phyloP scores from a whole-genome alignment of 2,329 filamentous ascomycete genomes.

The Cladophialophora bantiana region DNA sequence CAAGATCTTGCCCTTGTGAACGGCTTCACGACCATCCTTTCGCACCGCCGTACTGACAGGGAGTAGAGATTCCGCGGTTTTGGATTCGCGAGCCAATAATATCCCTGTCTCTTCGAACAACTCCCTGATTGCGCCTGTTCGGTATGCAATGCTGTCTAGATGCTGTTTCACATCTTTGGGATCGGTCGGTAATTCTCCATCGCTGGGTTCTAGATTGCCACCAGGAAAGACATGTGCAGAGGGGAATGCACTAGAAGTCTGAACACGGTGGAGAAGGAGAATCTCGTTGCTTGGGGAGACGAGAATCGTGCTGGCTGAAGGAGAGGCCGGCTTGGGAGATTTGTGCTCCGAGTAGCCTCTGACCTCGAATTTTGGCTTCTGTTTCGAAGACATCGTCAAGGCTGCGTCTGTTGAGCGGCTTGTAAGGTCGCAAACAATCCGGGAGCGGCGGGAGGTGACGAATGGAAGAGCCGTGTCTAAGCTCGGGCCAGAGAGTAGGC shows the following conservation, averaged over 20 bases:
- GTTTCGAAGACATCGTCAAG: slow-evolving; percentile 42
- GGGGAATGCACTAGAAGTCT: slow-evolving; percentile 81
- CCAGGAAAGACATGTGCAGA: slow-evolving; percentile 96
- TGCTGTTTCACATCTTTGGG: slow-evolving; percentile 63
- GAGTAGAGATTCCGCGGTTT: slow-evolving; percentile 54
- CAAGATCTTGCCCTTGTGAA: slow-evolving; percentile 70
- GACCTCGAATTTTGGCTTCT: slow-evolving; percentile 51
- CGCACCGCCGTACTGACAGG: slow-evolving; percentile 61
- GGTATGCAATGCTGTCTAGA: slow-evolving; percentile 73
- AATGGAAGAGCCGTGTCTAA: not conserved
- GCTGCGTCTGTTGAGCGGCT: not conserved
- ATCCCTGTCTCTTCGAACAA: slow-evolving; percentile 96
- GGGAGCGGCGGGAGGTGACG: not conserved
- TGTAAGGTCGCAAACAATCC: not conserved
- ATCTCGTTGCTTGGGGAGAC: slow-evolving; percentile 87
- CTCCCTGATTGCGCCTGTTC: slow-evolving; percentile 85
- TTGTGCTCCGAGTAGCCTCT: slow-evolving; percentile 59
- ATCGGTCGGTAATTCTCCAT: slow-evolving; percentile 65
- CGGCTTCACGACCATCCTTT: slow-evolving; percentile 69
- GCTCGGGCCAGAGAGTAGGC: not conserved
- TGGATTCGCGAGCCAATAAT: slow-evolving; percentile 66
- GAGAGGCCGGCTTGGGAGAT: slow-evolving; percentile 34
- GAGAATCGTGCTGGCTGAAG: slow-evolving; percentile 71
- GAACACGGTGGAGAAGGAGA: slow-evolving; percentile 83
- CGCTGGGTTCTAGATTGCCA: slow-evolving; percentile 78